Conservation (phyloP, 179 eudicot species). For the Beta macrorhiza region DNA sequence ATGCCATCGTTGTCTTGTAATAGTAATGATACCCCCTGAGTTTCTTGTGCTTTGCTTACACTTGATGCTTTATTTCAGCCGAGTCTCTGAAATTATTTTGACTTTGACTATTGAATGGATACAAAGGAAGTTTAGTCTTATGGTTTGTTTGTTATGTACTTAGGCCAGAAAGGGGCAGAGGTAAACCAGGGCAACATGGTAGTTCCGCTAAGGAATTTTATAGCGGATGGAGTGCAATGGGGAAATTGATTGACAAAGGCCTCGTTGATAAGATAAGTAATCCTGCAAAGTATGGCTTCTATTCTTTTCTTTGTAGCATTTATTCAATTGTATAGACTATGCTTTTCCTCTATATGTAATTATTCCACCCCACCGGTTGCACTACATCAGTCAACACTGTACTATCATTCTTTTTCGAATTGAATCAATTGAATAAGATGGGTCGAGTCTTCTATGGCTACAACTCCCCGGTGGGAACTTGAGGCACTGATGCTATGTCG, state of each 20-base stretch:
- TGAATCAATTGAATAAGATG: no score
- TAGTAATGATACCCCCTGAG: neutral
- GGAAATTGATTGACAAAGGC: constrained; percentile 64
- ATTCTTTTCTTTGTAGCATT: constrained; percentile 18
- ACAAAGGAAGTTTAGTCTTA: neutral
- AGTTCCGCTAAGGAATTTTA: constrained; percentile 91
- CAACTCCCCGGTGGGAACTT: no score
- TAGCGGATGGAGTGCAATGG: constrained; percentile 97
- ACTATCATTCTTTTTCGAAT: no score
- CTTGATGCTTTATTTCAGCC: neutral
- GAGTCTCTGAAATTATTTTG: neutral
- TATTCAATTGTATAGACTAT: neutral
- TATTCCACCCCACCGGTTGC: neutral
- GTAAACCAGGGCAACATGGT: constrained; percentile 69
- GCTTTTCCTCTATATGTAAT: neutral
- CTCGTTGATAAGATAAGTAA: constrained; percentile 74
- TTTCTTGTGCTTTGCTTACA: neutral
- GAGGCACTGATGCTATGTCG: no score
- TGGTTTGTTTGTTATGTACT: constrained; percentile 23
- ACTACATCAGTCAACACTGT: no score
- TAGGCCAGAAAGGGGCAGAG: constrained; percentile 85
- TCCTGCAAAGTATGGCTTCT: constrained; percentile 84
- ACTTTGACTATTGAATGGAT: neutral
- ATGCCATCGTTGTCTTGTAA: constrained; percentile 1
- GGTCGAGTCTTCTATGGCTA: no score